These are phyloP conservation scores for Oryza meyeriana DNA, from an alignment of 176 grass and related monocot species.

Conservation along the genomic window DNA sequence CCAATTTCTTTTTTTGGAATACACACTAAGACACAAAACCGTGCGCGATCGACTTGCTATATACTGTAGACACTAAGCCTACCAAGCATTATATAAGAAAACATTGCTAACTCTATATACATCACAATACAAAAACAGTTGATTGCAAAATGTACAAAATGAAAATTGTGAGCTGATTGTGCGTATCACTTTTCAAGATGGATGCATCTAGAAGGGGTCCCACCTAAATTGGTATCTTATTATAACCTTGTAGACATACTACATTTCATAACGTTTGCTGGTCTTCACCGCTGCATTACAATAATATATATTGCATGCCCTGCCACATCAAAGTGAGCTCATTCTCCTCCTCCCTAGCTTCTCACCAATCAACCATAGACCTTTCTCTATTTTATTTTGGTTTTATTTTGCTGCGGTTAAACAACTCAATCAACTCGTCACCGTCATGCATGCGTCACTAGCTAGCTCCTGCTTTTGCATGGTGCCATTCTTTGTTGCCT, in stretches of 20 bases:
- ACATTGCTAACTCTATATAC: not conserved
- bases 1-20: no score
- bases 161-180: not conserved
- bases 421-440: conserved; percentile 21
- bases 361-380: conserved; percentile 26
- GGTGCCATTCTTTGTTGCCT: not conserved
- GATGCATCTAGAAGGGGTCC: conserved; percentile 33
- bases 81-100: not conserved
- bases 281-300: conserved; percentile 32
- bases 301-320: conserved; percentile 22
- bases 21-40: no score
- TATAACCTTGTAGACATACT: not conserved
- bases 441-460: conserved; percentile 3
- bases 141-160: not conserved
- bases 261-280: not conserved
- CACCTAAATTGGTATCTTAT: not conserved
- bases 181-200: conserved; percentile 23
- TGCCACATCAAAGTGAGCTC: conserved; percentile 8
- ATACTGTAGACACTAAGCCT: no score
- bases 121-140: not conserved
- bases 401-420: not conserved
- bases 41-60: no score
- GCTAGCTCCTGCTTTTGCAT: not conserved
- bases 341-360: not conserved
- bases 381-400: not conserved